Conservation (phyloP, 2,329 filamentous ascomycete species). For the Cercospora berteroae region DNA sequence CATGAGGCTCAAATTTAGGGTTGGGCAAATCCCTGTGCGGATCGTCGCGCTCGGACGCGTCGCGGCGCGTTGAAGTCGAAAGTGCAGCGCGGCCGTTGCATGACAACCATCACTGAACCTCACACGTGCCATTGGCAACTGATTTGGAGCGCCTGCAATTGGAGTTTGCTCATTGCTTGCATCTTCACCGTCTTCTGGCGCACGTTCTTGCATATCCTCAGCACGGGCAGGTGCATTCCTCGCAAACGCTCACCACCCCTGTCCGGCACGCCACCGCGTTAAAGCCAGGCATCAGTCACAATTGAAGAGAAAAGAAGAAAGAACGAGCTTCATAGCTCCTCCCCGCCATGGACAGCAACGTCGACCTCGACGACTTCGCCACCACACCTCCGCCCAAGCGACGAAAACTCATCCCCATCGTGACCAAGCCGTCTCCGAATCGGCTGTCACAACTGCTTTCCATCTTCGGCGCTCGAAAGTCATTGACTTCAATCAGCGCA, state of each 20-base stretch:
- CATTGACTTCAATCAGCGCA: constrained; percentile 29
- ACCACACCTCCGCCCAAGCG: constrained; percentile 26
- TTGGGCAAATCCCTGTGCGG: not conserved
- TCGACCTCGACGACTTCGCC: not conserved
- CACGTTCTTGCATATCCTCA: not conserved
- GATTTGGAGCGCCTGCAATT: not conserved
- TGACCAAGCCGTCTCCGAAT: constrained; percentile 18
- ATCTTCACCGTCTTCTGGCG: not conserved
- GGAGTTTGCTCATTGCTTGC: not conserved
- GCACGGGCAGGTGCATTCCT: not conserved
- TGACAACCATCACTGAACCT: not conserved
- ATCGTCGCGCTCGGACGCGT: not conserved
- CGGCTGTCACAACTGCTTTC: constrained; percentile 29
- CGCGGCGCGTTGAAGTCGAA: not conserved
- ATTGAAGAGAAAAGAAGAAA: not conserved
- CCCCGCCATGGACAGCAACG: not conserved
- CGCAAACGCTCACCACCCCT: not conserved
- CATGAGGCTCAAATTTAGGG: not conserved
- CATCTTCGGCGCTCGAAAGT: constrained; percentile 31
- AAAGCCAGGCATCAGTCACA: not conserved
- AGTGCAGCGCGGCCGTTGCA: not conserved
- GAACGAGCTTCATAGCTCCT: not conserved
- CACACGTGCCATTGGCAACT: not conserved
- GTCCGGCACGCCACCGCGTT: not conserved
- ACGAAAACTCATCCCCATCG: constrained; percentile 22